Percentiles rank a stretch among this genome's conserved stretches.
Evolutionary conservation across 2,329 filamentous ascomycete species (phyloP).

Genomic region (Aaosphaeria arxii): DNA sequence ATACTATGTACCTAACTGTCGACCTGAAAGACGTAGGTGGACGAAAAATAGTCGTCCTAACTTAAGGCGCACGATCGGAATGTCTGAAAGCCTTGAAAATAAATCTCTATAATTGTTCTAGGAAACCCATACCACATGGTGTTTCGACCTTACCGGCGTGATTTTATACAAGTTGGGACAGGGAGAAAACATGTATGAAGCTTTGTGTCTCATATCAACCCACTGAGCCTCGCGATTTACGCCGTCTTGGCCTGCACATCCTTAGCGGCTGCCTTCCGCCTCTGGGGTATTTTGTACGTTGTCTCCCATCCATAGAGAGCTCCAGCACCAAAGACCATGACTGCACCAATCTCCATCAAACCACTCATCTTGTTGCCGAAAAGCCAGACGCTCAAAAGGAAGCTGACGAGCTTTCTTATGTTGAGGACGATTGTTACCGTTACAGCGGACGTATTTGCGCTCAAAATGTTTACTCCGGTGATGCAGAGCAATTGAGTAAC

Average conservation of each 20-base stretch:
- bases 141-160: too few relatives aligned
- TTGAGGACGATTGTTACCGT: constrained; percentile 97
- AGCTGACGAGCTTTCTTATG: constrained; percentile 87
- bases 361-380: constrained; percentile 81
- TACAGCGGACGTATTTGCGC: constrained; percentile 81
- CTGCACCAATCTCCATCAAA: constrained; percentile 76
- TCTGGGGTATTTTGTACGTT: constrained; percentile 44
- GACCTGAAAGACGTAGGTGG: too few relatives aligned
- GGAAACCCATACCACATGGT: too few relatives aligned
- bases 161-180: too few relatives aligned
- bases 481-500: constrained; percentile 94
- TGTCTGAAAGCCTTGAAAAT: too few relatives aligned
- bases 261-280: constrained; percentile 26
- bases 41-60: too few relatives aligned
- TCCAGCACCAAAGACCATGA: constrained; percentile 86
- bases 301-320: constrained; percentile 82
- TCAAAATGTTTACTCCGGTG: constrained; percentile 90
- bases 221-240: too few relatives aligned
- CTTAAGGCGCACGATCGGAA: too few relatives aligned
- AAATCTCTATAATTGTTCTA: too few relatives aligned
- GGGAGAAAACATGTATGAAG: too few relatives aligned
- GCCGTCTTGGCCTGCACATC: constrained; percentile 12
- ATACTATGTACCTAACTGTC: too few relatives aligned
- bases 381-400: constrained; percentile 87
- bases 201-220: too few relatives aligned